Conservation (phyloP, 495 filamentous ascomycete species). For the Talaromyces proteolyticus region DNA sequence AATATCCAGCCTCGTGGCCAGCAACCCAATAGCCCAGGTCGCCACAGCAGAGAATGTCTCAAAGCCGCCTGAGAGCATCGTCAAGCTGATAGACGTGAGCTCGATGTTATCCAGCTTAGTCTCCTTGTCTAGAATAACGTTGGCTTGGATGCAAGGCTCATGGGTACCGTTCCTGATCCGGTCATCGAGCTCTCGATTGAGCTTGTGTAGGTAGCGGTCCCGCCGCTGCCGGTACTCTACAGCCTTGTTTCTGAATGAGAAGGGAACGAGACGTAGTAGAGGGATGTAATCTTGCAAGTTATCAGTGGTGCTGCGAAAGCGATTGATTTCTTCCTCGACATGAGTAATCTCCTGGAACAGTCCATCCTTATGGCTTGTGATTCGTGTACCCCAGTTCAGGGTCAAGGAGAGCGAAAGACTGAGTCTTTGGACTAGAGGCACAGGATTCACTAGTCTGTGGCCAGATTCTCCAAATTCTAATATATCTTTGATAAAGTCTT, state of each 20-base stretch:
- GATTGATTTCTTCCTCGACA: conserved; percentile 55
- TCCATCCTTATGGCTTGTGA: conserved; percentile 47
- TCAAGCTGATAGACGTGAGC: conserved; percentile 55
- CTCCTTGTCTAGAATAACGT: conserved; percentile 57
- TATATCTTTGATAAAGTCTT: conserved; percentile 52
- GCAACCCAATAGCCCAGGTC: conserved; percentile 54
- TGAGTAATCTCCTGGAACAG: conserved; percentile 58
- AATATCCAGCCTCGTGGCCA: conserved; percentile 52
- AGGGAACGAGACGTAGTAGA: conserved; percentile 50
- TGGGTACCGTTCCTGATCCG: conserved; percentile 54
- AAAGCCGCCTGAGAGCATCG: conserved; percentile 56
- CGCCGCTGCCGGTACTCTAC: conserved; percentile 52
- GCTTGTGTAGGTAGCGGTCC: conserved; percentile 48
- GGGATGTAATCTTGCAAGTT: conserved; percentile 63
- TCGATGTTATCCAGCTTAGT: conserved; percentile 52
- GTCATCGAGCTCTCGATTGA: conserved; percentile 49
- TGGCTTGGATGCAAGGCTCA: conserved; percentile 59
- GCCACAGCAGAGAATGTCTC: conserved; percentile 59
- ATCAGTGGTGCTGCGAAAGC: conserved; percentile 53
- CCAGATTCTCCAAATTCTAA: conserved; percentile 48
- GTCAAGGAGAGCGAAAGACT: conserved; percentile 52
- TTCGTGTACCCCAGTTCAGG: conserved; percentile 57
- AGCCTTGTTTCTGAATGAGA: conserved; percentile 45
- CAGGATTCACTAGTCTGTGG: conserved; percentile 47
- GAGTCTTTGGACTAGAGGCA: conserved; percentile 56